These are phyloP conservation scores for Macrolepiota dolichaula DNA, from an alignment of 768 basidiomycete genomes.

Conservation along the genomic window DNA sequence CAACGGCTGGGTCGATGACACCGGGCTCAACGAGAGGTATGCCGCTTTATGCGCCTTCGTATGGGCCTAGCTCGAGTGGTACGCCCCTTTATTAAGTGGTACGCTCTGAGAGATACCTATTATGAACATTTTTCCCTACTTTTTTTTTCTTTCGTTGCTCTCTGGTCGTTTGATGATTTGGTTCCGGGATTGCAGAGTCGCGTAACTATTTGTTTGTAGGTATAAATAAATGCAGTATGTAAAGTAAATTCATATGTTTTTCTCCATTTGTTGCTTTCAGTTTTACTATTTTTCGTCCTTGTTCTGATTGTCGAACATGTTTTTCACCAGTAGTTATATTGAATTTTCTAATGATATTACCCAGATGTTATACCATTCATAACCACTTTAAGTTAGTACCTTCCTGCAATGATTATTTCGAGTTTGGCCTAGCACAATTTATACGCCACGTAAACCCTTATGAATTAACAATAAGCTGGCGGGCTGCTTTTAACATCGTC, in stretches of 20 bases:
- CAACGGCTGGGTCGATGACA: conserved; percentile 16
- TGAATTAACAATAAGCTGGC: no score
- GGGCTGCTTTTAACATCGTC: no score
- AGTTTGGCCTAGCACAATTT: no score
- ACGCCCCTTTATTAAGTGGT: not conserved
- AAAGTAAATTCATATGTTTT: not conserved
- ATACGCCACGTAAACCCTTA: no score
- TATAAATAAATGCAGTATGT: not conserved
- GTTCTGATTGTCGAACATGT: not conserved
- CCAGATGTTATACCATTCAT: not conserved
- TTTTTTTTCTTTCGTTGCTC: not conserved
- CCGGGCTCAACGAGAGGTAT: conserved; percentile 16
- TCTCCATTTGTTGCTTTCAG: not conserved
- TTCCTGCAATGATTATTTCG: not conserved
- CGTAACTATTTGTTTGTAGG: not conserved
- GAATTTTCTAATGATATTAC: not conserved
- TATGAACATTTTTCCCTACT: not conserved
- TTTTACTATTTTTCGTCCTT: not conserved
- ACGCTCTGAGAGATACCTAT: not conserved
- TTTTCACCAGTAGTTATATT: not conserved
- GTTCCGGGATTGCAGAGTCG: no score
- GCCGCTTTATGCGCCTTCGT: not conserved
- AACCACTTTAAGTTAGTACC: not conserved
- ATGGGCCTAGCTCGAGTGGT: not conserved
- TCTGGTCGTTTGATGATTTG: not conserved